Percentiles rank a stretch among this genome's conserved stretches.
These are phyloP conservation scores for Coemansia guatemalensis DNA, from an alignment of 192 early-diverging fungal species.

Conservation along the genomic window DNA sequence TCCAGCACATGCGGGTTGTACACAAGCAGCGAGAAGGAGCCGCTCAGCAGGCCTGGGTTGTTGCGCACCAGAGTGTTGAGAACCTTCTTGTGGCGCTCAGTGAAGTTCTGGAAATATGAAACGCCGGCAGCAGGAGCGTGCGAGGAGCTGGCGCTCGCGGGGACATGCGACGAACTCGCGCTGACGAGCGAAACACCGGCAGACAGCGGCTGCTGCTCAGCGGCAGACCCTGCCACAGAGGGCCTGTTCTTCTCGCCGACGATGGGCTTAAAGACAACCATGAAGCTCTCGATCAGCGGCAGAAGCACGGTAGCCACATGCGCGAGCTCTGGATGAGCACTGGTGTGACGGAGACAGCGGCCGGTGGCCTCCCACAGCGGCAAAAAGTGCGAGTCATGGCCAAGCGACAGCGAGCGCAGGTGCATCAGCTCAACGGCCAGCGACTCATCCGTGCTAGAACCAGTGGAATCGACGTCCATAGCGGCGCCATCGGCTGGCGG, in stretches of 20 bases:
- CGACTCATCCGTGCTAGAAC: constrained; percentile 9
- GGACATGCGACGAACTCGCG: not conserved
- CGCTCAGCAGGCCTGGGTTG: constrained; percentile 93
- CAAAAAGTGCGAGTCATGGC: constrained; percentile 53
- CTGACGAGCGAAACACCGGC: not conserved
- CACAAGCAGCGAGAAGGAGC: constrained; percentile 95
- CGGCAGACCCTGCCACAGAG: constrained; percentile 12
- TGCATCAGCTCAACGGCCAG: constrained; percentile 33
- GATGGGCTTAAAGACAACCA: constrained; percentile 97
- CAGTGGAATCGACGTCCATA: constrained; percentile 22
- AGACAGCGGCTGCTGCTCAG: constrained; percentile 18
- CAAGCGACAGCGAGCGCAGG: constrained; percentile 49
- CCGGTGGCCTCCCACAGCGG: constrained; percentile 81
- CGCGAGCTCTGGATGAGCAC: constrained; percentile 75
- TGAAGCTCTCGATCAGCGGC: constrained; percentile 94
- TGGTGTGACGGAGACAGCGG: constrained; percentile 67
- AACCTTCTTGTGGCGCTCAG: constrained; percentile 93
- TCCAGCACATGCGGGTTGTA: constrained; percentile 96
- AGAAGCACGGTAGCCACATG: constrained; percentile 91
- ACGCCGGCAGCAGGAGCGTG: constrained; percentile 16
- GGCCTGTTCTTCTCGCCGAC: constrained; percentile 48
- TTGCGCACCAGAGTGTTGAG: constrained; percentile 97
- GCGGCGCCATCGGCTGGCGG: not conserved
- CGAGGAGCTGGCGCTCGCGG: not conserved
- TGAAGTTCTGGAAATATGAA: constrained; percentile 85